Evolutionary conservation across 1,284 basidiomycete species (phyloP), one percentile per base, ranked within the genome.

Genomic region (Spongispora temasekensis): DNA sequence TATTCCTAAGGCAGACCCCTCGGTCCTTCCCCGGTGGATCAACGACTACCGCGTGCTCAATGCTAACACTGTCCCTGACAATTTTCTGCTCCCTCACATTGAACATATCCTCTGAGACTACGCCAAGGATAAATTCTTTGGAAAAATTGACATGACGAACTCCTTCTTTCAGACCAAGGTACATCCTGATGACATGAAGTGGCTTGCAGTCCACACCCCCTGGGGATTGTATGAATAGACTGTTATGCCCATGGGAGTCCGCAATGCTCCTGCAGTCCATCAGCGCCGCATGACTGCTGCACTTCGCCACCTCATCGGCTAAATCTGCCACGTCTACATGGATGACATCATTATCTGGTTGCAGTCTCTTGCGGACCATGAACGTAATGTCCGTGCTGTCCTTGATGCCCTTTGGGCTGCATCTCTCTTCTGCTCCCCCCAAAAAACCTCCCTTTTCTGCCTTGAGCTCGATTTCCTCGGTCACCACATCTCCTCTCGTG

Each of bases 151-250:
- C 19, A 54, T 54, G 19, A 56, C 51, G 2, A 35, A 53, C 5
- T 53, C 32, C 0, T 80, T 78, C 53, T 79, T 77, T 46, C 77
- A 79, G 50, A 77, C 70, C 0, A 56, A 61, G 0, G 64, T 80
- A 0, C 70, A 76, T 23, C 67, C 71, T 0, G 73, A 77, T 15
- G 62, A 77, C 21, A 67, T 77, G 0, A 60, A 55, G 5, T 32
- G 3, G 32, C 32, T 5, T n/a, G 48, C 48, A 3, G 17, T 51
- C 46, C 46, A 48, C 27, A 79, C 75, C 0, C 75, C 72, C 5
- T 53, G 17, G 34, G 59, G 42, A 6, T 23, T 13, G 7, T 34
- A 34, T 52, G 50, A 34, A 23, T 52, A 31, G 50, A 5, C 21
- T 23, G 42, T 44, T 15, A 44, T 44, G 42, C 42, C 42, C 21